A percentile compares a stretch with the other conserved stretches of the same genome.
Conservation (phyloP, 2,329 filamentous ascomycete species). For the Aspergillus brunneoviolaceus region DNA sequence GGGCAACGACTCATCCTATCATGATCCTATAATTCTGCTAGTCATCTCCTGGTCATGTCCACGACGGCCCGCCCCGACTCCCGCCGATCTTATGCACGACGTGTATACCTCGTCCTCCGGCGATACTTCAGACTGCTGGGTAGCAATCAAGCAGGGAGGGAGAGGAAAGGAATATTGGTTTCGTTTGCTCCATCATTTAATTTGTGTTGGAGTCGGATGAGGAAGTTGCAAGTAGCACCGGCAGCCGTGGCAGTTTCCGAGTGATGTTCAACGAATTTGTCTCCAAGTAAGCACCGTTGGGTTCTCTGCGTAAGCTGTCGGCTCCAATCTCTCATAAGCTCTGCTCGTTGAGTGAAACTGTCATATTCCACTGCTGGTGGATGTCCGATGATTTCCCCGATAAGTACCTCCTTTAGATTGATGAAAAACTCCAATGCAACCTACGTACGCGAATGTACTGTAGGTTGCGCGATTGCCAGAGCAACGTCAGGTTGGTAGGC, state of each 20-base stretch:
- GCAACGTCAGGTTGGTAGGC: neutral
- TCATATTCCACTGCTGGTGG: neutral
- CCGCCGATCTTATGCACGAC: constrained; percentile 33
- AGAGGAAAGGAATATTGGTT: neutral
- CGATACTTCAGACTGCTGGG: neutral
- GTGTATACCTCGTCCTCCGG: constrained; percentile 18
- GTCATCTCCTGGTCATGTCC: constrained; percentile 26
- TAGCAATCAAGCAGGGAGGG: neutral
- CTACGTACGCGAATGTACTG: neutral
- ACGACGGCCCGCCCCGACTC: constrained; percentile 32
- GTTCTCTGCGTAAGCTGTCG: neutral
- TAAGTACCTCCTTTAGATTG: neutral
- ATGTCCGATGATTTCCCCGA: neutral
- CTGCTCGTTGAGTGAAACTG: neutral
- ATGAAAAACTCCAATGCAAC: too few species aligned
- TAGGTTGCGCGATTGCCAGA: neutral
- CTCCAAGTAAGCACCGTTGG: neutral
- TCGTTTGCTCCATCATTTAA: neutral
- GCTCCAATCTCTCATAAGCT: neutral
- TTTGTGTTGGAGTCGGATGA: neutral
- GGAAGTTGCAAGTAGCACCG: neutral
- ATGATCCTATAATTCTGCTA: constrained; percentile 19
- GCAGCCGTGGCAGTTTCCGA: neutral
- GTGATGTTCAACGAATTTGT: neutral
- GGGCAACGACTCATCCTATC: constrained; percentile 19